Evolutionary conservation across 129 eudicot genomes (phyloP).

Genomic region (Calendula officinalis): DNA sequence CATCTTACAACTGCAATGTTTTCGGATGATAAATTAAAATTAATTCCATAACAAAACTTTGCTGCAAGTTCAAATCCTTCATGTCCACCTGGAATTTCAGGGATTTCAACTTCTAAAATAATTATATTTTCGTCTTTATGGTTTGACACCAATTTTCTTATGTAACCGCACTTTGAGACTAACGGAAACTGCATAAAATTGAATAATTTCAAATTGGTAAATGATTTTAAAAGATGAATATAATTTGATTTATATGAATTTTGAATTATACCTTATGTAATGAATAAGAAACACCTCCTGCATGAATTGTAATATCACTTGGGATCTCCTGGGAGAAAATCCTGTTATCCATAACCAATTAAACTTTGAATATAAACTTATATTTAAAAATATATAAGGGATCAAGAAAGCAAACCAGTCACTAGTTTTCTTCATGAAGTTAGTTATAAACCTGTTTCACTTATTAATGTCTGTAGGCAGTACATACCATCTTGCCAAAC

Average conservation of each 20-base stretch:
- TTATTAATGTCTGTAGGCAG: constrained; percentile 22
- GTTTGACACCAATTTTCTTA: constrained; percentile 58
- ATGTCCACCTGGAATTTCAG: constrained; percentile 80
- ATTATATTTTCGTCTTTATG: constrained; percentile 28
- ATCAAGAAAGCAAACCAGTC: constrained; percentile 65
- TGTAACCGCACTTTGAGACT: constrained; percentile 81
- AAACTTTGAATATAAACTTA: neutral
- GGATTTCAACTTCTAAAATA: constrained; percentile 46
- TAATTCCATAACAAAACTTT: constrained; percentile 88
- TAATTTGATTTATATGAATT: too few relatives aligned
- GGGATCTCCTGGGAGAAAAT: constrained; percentile 81
- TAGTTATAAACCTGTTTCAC: constrained; percentile 33
- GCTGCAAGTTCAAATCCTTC: constrained; percentile 93
- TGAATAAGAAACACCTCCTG: constrained; percentile 73
- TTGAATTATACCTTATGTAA: constrained; percentile 69
- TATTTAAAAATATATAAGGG: neutral
- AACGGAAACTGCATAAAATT: constrained; percentile 64
- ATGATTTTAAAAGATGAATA: too few relatives aligned
- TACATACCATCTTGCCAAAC: constrained; percentile 32
- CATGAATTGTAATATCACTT: constrained; percentile 64
- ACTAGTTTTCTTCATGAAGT: constrained; percentile 76
- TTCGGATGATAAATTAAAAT: constrained; percentile 66
- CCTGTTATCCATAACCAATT: constrained; percentile 40
- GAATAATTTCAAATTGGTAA: too few relatives aligned
- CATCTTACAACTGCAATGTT: constrained; percentile 86